These are phyloP conservation scores for Tetrapisispora namnaoensis DNA, from an alignment of 805 yeast species.

Conservation along the genomic window DNA sequence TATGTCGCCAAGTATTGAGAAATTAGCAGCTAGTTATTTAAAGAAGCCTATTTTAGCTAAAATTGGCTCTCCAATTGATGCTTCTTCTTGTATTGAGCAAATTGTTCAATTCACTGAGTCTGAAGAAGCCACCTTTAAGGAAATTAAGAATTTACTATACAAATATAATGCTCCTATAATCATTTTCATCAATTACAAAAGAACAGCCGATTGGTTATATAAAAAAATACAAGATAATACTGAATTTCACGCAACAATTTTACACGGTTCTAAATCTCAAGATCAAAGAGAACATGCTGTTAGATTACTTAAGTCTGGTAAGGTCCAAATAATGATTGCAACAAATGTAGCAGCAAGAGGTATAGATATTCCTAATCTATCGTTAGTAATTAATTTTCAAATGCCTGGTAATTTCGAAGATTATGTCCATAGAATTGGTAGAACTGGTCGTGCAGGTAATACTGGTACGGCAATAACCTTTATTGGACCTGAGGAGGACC, in stretches of 20 bases:
- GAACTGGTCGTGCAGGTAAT: constrained; percentile 94
- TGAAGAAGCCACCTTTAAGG: constrained; percentile 37
- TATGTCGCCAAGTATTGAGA: constrained; percentile 65
- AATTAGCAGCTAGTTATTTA: constrained; percentile 54
- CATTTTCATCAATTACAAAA: constrained; percentile 70
- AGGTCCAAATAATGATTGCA: constrained; percentile 62
- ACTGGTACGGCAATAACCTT: constrained; percentile 70
- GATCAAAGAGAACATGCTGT: constrained; percentile 77
- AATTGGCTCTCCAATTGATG: constrained; percentile 59
- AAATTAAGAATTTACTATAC: constrained; percentile 13
- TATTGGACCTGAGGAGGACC: constrained; percentile 46
- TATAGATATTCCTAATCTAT: constrained; percentile 79
- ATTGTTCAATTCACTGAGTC: constrained; percentile 43
- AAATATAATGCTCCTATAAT: constrained; percentile 51
- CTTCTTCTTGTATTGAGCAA: constrained; percentile 52
- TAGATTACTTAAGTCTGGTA: constrained; percentile 43
- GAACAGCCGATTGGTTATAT: constrained; percentile 58
- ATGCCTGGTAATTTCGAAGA: constrained; percentile 72
- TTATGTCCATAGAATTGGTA: constrained; percentile 86
- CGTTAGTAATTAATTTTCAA: constrained; percentile 78
- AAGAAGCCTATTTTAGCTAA: constrained; percentile 50
- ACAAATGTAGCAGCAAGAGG: constrained; percentile 97
- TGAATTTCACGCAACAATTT: constrained; percentile 44
- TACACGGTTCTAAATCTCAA: constrained; percentile 86
- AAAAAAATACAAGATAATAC: constrained; percentile 36